Conservation (phyloP, 2,329 filamentous ascomycete genomes). For the Proliferodiscus dingleyae region DNA sequence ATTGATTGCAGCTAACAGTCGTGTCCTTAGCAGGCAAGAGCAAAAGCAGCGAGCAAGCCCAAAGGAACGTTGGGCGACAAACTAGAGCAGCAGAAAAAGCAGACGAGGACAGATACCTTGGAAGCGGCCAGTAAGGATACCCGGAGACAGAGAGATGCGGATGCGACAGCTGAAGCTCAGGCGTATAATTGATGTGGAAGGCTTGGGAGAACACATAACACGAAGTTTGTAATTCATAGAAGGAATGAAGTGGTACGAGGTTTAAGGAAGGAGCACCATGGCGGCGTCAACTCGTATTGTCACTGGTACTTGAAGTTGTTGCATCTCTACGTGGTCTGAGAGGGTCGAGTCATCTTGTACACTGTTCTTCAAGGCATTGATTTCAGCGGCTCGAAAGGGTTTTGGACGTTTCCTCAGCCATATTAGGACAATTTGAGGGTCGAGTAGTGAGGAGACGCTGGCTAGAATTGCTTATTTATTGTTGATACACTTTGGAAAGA, state of each 20-base stretch:
- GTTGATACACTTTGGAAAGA: not conserved
- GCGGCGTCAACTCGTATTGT: too few relatives aligned
- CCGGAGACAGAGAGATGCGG: conserved; percentile 55
- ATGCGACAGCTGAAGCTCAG: conserved; percentile 53
- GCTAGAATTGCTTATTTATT: too few relatives aligned
- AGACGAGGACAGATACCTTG: conserved; percentile 64
- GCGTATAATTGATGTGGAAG: conserved; percentile 46
- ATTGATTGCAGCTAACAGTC: conserved; percentile 6
- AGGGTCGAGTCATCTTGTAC: too few relatives aligned
- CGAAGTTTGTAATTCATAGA: not conserved
- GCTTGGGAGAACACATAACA: not conserved
- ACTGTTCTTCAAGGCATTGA: too few relatives aligned
- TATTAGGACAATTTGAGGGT: too few relatives aligned
- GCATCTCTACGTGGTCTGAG: too few relatives aligned
- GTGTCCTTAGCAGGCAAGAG: conserved; percentile 54
- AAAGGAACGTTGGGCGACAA: conserved; percentile 63
- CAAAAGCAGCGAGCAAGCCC: conserved; percentile 50
- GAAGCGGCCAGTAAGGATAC: conserved; percentile 65
- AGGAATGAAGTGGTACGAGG: too few relatives aligned
- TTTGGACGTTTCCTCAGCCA: too few relatives aligned
- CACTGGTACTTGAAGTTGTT: too few relatives aligned
- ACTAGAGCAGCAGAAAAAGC: conserved; percentile 69
- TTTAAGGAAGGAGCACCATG: too few relatives aligned
- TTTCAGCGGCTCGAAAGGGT: too few relatives aligned
- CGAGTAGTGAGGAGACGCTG: too few relatives aligned